phyloP scores from a whole-genome alignment of 2,329 filamentous ascomycete genomes.

The Aspergillus arachidicola region DNA sequence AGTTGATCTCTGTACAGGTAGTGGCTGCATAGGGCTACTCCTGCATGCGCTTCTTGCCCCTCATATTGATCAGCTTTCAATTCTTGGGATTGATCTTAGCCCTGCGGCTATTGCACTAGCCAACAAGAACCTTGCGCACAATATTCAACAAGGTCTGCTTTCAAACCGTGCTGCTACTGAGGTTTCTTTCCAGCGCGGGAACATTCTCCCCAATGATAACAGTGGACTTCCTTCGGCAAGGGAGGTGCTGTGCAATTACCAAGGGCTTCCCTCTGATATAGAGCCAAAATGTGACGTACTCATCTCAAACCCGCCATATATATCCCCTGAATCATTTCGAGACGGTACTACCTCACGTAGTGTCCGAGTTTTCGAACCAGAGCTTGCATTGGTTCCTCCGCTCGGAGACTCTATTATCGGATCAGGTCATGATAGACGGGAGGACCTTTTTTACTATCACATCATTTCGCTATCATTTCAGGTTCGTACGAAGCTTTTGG shows the following conservation, averaged over 20 bases:
- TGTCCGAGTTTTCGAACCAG: constrained; percentile 81
- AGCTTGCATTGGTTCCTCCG: constrained; percentile 72
- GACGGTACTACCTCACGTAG: constrained; percentile 66
- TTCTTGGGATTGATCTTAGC: constrained; percentile 77
- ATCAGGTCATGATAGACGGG: constrained; percentile 14
- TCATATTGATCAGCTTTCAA: constrained; percentile 46
- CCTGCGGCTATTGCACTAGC: constrained; percentile 66
- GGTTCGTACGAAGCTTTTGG: constrained; percentile 29
- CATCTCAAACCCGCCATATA: constrained; percentile 89
- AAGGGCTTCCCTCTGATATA: neutral
- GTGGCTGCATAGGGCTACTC: constrained; percentile 83
- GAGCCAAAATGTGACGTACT: constrained; percentile 61
- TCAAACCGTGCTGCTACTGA: constrained; percentile 30
- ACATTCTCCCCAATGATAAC: constrained; percentile 37
- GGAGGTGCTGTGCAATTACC: constrained; percentile 14
- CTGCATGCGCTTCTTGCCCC: constrained; percentile 64
- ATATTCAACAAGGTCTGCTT: constrained; percentile 40
- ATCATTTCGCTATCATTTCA: constrained; percentile 31
- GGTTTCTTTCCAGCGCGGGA: constrained; percentile 52
- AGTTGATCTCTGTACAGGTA: constrained; percentile 86
- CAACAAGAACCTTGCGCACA: constrained; percentile 62
- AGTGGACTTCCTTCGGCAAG: constrained; percentile 13
- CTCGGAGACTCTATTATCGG: neutral
- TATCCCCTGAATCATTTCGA: constrained; percentile 66
- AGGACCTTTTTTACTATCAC: constrained; percentile 40